phyloP scores from a whole-genome alignment of 1,284 basidiomycete genomes.

The Sanghuangporus weigelae region DNA sequence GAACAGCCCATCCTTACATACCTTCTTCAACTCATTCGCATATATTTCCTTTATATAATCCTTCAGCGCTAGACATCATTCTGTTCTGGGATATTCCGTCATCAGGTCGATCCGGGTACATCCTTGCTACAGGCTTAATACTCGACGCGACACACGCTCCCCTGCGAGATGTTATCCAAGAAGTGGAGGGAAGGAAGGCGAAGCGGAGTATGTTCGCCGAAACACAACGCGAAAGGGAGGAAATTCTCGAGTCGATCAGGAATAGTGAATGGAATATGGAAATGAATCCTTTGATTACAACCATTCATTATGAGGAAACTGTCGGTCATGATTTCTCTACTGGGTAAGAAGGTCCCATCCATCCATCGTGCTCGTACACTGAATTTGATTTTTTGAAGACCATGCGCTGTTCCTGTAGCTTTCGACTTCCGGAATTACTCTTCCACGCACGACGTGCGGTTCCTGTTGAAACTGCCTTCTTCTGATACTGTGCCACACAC shows the following conservation, averaged over 20 bases:
- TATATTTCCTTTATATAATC: slow-evolving; percentile 79
- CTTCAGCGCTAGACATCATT: slow-evolving; percentile 64
- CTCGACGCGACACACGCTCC: slow-evolving; percentile 66
- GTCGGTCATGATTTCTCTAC: slow-evolving; percentile 59
- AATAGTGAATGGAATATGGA: slow-evolving; percentile 74
- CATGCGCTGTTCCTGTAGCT: slow-evolving; percentile 47
- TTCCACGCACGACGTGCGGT: slow-evolving; percentile 48
- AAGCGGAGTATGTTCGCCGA: slow-evolving; percentile 87
- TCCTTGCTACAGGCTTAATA: slow-evolving; percentile 51
- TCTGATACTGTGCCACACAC: not conserved
- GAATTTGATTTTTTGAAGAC: slow-evolving; percentile 36
- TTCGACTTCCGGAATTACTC: slow-evolving; percentile 71
- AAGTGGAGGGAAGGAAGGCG: slow-evolving; percentile 55
- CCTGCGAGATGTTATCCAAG: slow-evolving; percentile 51
- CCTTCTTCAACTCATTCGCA: slow-evolving; percentile 42
- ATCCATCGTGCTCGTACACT: not conserved
- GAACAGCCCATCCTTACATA: slow-evolving; percentile 57
- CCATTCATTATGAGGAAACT: slow-evolving; percentile 34
- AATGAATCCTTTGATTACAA: slow-evolving; percentile 64
- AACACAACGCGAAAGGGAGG: slow-evolving; percentile 66
- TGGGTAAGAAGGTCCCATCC: slow-evolving; percentile 45
- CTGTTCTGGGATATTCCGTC: slow-evolving; percentile 69
- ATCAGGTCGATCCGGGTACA: slow-evolving; percentile 54
- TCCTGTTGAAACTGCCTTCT: slow-evolving; percentile 25
- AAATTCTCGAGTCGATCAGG: slow-evolving; percentile 61